Conservation (phyloP, 345 rosid species). For the Rubroshorea leprosula region DNA sequence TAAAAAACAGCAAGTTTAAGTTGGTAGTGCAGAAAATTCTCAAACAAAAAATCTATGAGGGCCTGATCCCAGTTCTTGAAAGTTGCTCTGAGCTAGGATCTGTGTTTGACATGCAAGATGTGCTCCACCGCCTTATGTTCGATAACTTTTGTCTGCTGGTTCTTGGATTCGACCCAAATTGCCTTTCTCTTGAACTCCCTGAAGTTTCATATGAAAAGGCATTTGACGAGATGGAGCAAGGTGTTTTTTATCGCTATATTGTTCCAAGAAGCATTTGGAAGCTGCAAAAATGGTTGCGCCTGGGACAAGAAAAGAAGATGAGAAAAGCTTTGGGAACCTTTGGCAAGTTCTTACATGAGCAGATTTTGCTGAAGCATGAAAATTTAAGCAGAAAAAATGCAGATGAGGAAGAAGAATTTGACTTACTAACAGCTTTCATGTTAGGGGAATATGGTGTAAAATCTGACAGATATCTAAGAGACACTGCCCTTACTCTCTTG, state of each 20-base stretch:
- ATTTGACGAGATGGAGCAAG: constrained; percentile 15
- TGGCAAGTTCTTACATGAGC: background rate
- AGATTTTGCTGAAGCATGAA: constrained; percentile 15
- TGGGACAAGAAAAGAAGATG: constrained; percentile 24
- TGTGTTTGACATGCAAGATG: constrained; percentile 15
- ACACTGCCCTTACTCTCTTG: constrained; percentile 19
- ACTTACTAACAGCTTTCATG: constrained; percentile 22
- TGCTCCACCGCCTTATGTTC: constrained; percentile 25
- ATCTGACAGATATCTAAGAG: constrained; percentile 21
- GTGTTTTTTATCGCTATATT: constrained; percentile 8
- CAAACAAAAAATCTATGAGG: background rate
- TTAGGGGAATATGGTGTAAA: constrained; percentile 12
- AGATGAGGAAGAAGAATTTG: constrained; percentile 15
- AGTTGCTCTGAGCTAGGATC: background rate
- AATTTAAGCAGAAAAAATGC: background rate
- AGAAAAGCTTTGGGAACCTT: constrained; percentile 6
- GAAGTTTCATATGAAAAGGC: constrained; percentile 14
- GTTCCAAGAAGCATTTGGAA: constrained; percentile 16
- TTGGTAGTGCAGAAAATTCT: background rate
- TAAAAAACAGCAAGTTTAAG: background rate
- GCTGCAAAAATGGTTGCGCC: constrained; percentile 16
- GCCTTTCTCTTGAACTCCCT: constrained; percentile 22
- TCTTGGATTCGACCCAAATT: constrained; percentile 20
- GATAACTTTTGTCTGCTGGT: constrained; percentile 22
- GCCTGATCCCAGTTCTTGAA: background rate